Evolutionary conservation across 2,329 filamentous ascomycete genomes (phyloP).

Genomic region (Aurifilum marmelostoma): DNA sequence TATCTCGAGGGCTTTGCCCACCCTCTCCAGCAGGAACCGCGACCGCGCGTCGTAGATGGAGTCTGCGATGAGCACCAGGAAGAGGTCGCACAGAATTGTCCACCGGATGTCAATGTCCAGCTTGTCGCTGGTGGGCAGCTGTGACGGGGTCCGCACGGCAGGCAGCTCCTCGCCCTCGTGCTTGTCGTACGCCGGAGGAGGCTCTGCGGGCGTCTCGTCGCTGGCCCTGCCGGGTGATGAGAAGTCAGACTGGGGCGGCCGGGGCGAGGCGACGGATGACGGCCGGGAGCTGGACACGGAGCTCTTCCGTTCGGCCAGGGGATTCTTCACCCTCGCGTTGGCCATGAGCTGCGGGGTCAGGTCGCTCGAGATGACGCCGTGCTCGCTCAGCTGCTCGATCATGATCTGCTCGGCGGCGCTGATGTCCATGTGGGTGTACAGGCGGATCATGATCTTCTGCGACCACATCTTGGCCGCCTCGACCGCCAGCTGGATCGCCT

Average conservation of each 20-base stretch:
- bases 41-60: slow-evolving; percentile 91
- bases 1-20: slow-evolving; percentile 79
- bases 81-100: slow-evolving; percentile 96
- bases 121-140: slow-evolving; percentile 78
- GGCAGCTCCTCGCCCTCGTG: slow-evolving; percentile 72
- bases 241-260: slow-evolving; percentile 9
- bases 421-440: slow-evolving; percentile 98
- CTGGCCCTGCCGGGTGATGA: slow-evolving; percentile 34
- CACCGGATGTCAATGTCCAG: slow-evolving; percentile 96
- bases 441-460: slow-evolving; percentile 95
- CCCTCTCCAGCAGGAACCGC: slow-evolving; percentile 78
- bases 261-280: slow-evolving; percentile 20
- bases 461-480: slow-evolving; percentile 94
- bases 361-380: slow-evolving; percentile 84
- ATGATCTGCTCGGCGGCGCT: slow-evolving; percentile 90
- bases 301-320: slow-evolving; percentile 63
- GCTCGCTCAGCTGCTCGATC: slow-evolving; percentile 95
- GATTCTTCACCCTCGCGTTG: slow-evolving; percentile 91
- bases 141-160: slow-evolving; percentile 78
- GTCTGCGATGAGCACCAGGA: slow-evolving; percentile 94
- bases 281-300: slow-evolving; percentile 26
- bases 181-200: slow-evolving; percentile 64
- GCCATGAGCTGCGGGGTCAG: slow-evolving; percentile 85
- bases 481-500: slow-evolving; percentile 67
- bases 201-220: slow-evolving; percentile 53